Evolutionary conservation across 2,329 filamentous ascomycete species (phyloP).

Genomic region (Alternaria novae-zelandiae): DNA sequence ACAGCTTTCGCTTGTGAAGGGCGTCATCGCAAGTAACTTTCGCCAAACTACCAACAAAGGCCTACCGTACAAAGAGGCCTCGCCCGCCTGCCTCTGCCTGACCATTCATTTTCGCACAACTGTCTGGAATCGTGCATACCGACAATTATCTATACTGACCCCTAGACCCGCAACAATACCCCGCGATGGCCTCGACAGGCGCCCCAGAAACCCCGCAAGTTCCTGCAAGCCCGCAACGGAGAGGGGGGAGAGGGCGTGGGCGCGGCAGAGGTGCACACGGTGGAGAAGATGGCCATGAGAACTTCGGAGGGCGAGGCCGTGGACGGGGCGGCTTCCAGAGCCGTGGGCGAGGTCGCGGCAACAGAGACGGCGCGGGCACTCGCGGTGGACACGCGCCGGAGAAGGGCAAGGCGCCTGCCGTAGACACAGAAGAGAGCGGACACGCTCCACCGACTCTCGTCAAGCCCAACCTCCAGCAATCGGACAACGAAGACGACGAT

Average conservation of each 20-base stretch:
- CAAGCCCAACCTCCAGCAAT: constrained; percentile 7
- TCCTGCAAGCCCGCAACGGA: constrained; percentile 34
- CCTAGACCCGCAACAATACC: constrained; percentile 17
- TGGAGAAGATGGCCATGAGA: constrained; percentile 30
- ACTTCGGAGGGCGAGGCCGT: constrained; percentile 34
- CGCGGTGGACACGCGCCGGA: constrained; percentile 31
- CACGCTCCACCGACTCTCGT: constrained; percentile 4
- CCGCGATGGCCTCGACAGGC: constrained; percentile 43
- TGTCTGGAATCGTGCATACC: background rate
- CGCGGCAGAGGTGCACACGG: constrained; percentile 34
- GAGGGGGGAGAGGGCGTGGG: constrained; percentile 40
- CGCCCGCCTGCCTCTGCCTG: constrained; percentile 16
- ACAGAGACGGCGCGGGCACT: constrained; percentile 42
- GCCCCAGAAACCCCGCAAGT: constrained; percentile 31
- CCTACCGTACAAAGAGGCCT: constrained; percentile 24
- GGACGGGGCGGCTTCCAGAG: constrained; percentile 44
- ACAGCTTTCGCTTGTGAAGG: constrained; percentile 31
- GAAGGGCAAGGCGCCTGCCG: constrained; percentile 37
- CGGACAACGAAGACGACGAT: constrained; percentile 50
- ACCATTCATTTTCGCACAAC: background rate
- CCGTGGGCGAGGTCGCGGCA: constrained; percentile 40
- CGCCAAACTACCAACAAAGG: constrained; percentile 21
- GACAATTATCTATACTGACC: constrained; percentile 1
- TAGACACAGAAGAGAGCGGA: constrained; percentile 12
- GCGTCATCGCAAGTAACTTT: constrained; percentile 32